Evolutionary conservation across 177 flowering plant genomes (phyloP).

Genomic region (Vitis hybrid): DNA sequence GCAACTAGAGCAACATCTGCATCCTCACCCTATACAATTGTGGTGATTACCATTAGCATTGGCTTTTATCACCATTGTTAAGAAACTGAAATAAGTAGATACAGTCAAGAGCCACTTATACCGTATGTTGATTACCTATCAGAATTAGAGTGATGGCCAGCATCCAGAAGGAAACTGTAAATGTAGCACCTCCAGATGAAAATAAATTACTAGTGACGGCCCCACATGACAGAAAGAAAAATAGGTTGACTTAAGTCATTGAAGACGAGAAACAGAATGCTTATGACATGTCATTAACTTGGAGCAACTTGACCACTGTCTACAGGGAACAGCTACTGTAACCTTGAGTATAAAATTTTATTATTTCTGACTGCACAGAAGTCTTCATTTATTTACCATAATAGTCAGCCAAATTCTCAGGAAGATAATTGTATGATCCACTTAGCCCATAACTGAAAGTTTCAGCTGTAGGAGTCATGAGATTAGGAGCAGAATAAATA

Average conservation of each 20-base stretch:
- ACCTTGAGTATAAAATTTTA: too few species aligned
- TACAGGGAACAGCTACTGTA: too few species aligned
- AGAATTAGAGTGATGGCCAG: background rate
- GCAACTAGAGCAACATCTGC: background rate
- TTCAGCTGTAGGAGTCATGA: constrained; percentile 25
- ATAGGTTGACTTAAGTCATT: too few species aligned
- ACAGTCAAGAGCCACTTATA: background rate
- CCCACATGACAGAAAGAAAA: too few species aligned
- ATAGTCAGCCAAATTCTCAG: constrained; percentile 41
- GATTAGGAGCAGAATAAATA: constrained; percentile 33
- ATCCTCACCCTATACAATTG: constrained; percentile 2
- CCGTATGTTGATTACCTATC: background rate
- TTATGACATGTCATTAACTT: too few species aligned
- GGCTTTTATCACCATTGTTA: background rate
- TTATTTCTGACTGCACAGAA: too few species aligned
- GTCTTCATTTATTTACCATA: constrained; percentile 29
- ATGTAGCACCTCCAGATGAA: too few species aligned
- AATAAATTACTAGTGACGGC: too few species aligned
- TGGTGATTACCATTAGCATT: background rate
- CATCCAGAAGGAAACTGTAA: too few species aligned
- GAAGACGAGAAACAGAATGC: too few species aligned
- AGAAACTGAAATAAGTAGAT: constrained; percentile 1
- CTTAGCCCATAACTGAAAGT: constrained; percentile 30
- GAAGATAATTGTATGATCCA: constrained; percentile 41
- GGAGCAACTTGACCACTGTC: too few species aligned